Evolutionary conservation across 2,329 filamentous ascomycete genomes (phyloP).

Genomic region (Cordyceps tenuipes): DNA sequence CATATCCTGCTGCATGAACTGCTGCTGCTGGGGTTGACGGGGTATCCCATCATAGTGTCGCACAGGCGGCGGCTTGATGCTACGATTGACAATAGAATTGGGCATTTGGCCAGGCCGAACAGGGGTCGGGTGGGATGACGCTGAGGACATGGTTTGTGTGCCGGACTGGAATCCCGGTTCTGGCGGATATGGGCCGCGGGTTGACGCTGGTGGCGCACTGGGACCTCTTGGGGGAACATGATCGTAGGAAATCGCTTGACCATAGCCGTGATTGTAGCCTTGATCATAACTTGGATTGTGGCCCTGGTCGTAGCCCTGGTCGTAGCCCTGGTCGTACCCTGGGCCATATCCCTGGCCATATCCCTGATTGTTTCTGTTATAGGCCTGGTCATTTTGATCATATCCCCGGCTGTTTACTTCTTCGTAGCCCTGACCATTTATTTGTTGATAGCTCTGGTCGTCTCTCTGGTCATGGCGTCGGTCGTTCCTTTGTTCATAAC

Average conservation of each 20-base stretch:
- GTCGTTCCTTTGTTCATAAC: neutral
- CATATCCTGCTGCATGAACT: conserved; percentile 17
- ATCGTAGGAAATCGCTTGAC: conserved; percentile 19
- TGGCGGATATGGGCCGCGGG: conserved; percentile 17
- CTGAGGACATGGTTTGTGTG: conserved; percentile 14
- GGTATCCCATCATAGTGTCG: conserved; percentile 45
- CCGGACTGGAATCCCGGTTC: conserved; percentile 17
- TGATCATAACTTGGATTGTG: conserved; percentile 17
- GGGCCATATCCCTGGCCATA: conserved; percentile 15
- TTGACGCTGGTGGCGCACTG: conserved; percentile 24
- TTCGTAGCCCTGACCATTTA: conserved; percentile 16
- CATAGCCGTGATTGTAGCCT: conserved; percentile 18
- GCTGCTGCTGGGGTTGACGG: conserved; percentile 24
- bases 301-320: conserved; percentile 12
- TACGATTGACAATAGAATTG: conserved; percentile 47
- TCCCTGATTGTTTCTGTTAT: conserved; percentile 13
- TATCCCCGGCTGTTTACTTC: conserved; percentile 12
- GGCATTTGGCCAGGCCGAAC: conserved; percentile 55
- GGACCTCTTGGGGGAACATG: conserved; percentile 23
- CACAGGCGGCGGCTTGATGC: conserved; percentile 49
- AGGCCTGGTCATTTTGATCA: conserved; percentile 14
- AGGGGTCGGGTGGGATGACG: conserved; percentile 52
- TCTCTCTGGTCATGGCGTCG: conserved; percentile 19
- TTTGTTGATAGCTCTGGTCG: conserved; percentile 12
- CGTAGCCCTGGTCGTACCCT: conserved; percentile 20